These are phyloP conservation scores for Drosera spatulata DNA, from an alignment of 179 eudicot genomes.

Conservation along the genomic window DNA sequence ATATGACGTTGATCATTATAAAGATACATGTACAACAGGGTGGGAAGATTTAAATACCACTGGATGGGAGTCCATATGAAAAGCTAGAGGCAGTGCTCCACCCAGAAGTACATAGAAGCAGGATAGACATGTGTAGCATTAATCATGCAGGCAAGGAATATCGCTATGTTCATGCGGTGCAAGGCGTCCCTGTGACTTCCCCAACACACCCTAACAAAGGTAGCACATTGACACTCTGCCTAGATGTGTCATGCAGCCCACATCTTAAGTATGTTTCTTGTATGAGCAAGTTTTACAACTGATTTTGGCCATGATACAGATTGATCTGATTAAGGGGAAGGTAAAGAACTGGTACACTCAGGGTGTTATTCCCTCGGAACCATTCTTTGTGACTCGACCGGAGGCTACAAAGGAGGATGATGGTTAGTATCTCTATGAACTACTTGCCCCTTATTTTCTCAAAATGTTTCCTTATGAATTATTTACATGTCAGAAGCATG, in stretches of 20 bases:
- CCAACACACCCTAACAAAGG: slow-evolving; percentile 88
- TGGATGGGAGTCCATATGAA: slow-evolving; percentile 79
- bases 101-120: slow-evolving; percentile 80
- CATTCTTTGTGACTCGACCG: slow-evolving; percentile 80
- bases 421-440: slow-evolving; percentile 24
- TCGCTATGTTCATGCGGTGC: slow-evolving; percentile 95
- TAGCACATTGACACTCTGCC: slow-evolving; percentile 3
- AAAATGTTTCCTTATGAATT: too few relatives aligned
- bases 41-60: slow-evolving; percentile 73
- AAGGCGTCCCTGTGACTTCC: slow-evolving; percentile 86
- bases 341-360: slow-evolving; percentile 76
- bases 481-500: too few relatives aligned
- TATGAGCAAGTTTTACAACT: neutral
- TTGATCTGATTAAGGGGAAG: slow-evolving; percentile 63
- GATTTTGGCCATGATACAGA: slow-evolving; percentile 17
- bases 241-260: neutral
- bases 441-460: too few relatives aligned
- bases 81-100: slow-evolving; percentile 65
- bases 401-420: slow-evolving; percentile 85
- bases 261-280: neutral
- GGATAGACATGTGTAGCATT: slow-evolving; percentile 93
- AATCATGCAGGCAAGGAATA: slow-evolving; percentile 71
- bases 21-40: slow-evolving; percentile 23
- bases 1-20: neutral
- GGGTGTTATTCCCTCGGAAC: slow-evolving; percentile 85